Evolutionary conservation across 139 green algal genomes (phyloP).

Genomic region (Nannochloris sp.): DNA sequence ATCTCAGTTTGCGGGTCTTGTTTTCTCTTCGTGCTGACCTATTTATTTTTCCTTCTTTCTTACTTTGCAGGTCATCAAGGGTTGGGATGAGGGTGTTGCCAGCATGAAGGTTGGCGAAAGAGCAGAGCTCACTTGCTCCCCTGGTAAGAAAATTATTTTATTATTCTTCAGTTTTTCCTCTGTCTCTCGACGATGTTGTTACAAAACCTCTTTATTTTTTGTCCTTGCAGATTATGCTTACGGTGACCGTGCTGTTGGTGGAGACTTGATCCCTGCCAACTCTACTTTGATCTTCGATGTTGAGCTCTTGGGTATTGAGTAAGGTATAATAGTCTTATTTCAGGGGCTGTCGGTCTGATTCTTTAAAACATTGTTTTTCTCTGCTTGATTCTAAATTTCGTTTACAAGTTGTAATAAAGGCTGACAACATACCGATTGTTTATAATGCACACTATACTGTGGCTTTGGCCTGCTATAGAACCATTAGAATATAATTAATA

Average conservation of each 20-base stretch:
- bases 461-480: too few relatives aligned
- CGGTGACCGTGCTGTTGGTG: slow-evolving; percentile 9
- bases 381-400: neutral
- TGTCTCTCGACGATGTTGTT: too few relatives aligned
- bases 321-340: slow-evolving; percentile 11
- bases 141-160: neutral
- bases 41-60: neutral
- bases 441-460: too few relatives aligned
- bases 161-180: too few relatives aligned
- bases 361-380: neutral
- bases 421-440: too few relatives aligned
- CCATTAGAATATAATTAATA: too few relatives aligned
- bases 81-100: slow-evolving; percentile 31
- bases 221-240: slow-evolving; percentile 17
- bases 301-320: slow-evolving; percentile 9
- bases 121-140: slow-evolving; percentile 11
- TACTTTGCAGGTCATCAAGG: neutral
- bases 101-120: slow-evolving; percentile 11
- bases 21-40: neutral
- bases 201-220: too few relatives aligned
- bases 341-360: neutral
- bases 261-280: slow-evolving; percentile 25
- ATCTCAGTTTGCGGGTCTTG: neutral
- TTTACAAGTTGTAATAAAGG: neutral
- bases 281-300: slow-evolving; percentile 24